Conservation (phyloP, 108 stramenopile species). For the Cyclotella choctawhatcheeana region DNA sequence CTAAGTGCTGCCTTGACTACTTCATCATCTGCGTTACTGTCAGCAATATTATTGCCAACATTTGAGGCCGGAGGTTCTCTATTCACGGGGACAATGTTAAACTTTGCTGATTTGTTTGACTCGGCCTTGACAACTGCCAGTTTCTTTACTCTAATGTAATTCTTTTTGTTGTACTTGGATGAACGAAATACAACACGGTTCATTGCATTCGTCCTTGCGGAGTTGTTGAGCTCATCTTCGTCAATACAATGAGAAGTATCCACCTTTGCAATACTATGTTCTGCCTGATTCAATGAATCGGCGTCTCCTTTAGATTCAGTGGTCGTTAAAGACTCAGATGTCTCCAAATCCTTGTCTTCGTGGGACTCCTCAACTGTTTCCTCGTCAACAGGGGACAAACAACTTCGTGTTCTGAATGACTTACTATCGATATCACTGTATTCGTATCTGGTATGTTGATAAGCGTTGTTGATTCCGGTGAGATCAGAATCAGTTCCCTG, state of each 20-base stretch:
- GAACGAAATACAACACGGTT: conserved; percentile 2
- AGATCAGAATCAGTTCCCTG: not conserved
- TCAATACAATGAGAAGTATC: too few species aligned
- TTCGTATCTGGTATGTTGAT: not conserved
- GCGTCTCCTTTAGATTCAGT: not conserved
- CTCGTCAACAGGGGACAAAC: not conserved
- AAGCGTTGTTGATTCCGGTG: not conserved
- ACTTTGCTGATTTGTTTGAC: conserved; percentile 2
- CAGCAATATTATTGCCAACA: too few species aligned
- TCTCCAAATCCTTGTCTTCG: not conserved
- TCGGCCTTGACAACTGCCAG: conserved; percentile 11
- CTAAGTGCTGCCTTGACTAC: conserved; percentile 5
- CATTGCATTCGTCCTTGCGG: too few species aligned
- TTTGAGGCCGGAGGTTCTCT: not conserved
- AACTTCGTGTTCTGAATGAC: not conserved
- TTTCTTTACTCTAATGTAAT: conserved; percentile 7
- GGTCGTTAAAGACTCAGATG: too few species aligned
- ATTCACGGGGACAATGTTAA: not conserved
- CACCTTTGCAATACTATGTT: too few species aligned
- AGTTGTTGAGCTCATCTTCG: too few species aligned
- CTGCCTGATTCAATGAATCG: not conserved
- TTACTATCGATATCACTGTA: not conserved
- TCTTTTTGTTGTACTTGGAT: conserved; percentile 7
- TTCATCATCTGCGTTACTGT: conserved; percentile 5
- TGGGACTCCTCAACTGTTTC: conserved; percentile 4